Evolutionary conservation across 192 early-diverging fungal genomes (phyloP).

Genomic region (Diversispora epigaea): DNA sequence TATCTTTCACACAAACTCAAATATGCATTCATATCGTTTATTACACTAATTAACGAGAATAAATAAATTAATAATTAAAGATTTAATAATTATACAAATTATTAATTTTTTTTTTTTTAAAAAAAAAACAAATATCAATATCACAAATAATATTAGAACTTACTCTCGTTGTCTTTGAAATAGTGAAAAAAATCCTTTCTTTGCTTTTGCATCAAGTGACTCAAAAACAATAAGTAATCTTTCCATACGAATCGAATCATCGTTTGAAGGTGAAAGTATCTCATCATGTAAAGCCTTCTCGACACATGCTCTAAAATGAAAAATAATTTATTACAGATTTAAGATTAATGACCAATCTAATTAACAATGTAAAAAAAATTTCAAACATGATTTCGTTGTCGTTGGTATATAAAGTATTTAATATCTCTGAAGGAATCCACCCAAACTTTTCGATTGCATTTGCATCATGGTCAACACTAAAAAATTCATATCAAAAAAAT

Average conservation of each 20-base stretch:
- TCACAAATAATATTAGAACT: conserved; percentile 20
- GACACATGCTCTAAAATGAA: conserved; percentile 46
- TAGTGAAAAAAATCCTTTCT: conserved; percentile 72
- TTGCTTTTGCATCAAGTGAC: conserved; percentile 64
- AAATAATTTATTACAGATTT: neutral
- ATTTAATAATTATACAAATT: no score
- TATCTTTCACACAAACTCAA: conserved; percentile 64
- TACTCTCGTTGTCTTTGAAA: conserved; percentile 71
- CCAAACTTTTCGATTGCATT: conserved; percentile 64
- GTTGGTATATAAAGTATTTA: conserved; percentile 83
- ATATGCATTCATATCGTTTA: conserved; percentile 57
- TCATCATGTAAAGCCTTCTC: conserved; percentile 62
- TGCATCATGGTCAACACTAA: conserved; percentile 49
- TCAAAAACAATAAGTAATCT: conserved; percentile 70
- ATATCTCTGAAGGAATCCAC: conserved; percentile 80
- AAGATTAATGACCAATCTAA: neutral
- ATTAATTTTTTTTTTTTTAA: no score
- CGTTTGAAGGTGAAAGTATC: conserved; percentile 60
- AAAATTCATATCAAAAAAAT: conserved; percentile 13
- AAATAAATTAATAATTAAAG: conserved; percentile 4
- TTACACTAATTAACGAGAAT: conserved; percentile 42
- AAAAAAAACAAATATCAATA: no score
- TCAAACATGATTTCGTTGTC: conserved; percentile 76
- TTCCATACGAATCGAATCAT: conserved; percentile 56
- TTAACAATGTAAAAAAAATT: neutral